Evolutionary conservation across 2,329 filamentous ascomycete genomes (phyloP), one percentile per base, ranked within the genome.

Genomic region (Apiospora arundinis): DNA sequence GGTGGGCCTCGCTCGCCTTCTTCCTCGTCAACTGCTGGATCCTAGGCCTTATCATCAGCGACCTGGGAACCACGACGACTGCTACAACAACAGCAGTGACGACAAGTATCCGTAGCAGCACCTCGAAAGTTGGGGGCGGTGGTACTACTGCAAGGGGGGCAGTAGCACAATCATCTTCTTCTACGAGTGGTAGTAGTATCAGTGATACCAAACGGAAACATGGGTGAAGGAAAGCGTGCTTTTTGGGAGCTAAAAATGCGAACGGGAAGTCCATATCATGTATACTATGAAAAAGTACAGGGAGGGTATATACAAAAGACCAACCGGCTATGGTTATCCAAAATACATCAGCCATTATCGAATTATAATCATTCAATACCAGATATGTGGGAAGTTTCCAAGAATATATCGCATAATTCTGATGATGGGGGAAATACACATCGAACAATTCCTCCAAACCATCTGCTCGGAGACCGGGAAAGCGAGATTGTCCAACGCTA

Each of bases 1-100:
- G 94, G 90, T 74, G 89, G 0, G 87, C 94, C 0, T 92, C 93
- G 0, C 81, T 97, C 18, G 83, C 83, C 0, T 98, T 99, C 83
- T 98, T 98, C 79, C 80, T 90, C 1, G 89, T 95, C 21, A 98
- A 99, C 80, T 92, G 91, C 75, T 97, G 94, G 91, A 93, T 98
- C 70, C 80, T 99, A 49, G 93, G 93, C 0, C 85, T 97, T 66
- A 91, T 98, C 60, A 88, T 98, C 8, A 80, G 80, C 1, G 96
- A 98, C 81, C 86, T 85, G 3, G 81, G 42, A n/a, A 21, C 40
- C 4, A 69, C 12, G 2, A 2, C 42, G 1, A 28, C 25, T 14
- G 9, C 49, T 1, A 16, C 23, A 16, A 28, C 23, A 16, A 25
- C 23, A 52, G 16, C 32, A 32, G 32, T 32, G 32, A 12, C n/a